Percentiles rank a stretch among this genome's conserved stretches.
Evolutionary conservation across 176 grass and related monocot species (phyloP).

Genomic region (Triticum dicoccoides): DNA sequence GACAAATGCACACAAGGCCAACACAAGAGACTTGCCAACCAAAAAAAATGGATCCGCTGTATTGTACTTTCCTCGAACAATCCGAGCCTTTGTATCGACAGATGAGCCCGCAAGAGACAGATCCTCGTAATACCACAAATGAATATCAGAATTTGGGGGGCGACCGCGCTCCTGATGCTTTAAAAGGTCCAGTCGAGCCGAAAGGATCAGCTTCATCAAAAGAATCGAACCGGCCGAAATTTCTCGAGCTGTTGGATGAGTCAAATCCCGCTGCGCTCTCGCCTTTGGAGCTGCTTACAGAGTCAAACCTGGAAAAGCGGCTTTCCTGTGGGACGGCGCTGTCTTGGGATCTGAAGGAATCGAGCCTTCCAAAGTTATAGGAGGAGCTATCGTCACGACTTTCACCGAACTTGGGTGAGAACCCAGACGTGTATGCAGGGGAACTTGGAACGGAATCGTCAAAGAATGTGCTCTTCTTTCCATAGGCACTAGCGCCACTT

Average conservation of each 20-base stretch:
- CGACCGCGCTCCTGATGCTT: conserved; percentile 67
- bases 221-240: conserved; percentile 86
- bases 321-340: conserved; percentile 63
- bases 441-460: conserved; percentile 97
- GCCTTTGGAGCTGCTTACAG: conserved; percentile 52
- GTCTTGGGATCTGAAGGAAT: conserved; percentile 88
- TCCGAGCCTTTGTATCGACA: conserved; percentile 18
- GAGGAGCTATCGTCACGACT: conserved; percentile 49
- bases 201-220: conserved; percentile 95
- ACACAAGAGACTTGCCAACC: neutral
- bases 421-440: conserved; percentile 74
- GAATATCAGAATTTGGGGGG: conserved; percentile 54
- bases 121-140: neutral
- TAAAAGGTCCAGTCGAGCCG: conserved; percentile 87
- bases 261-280: conserved; percentile 59
- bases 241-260: conserved; percentile 51
- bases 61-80: conserved; percentile 19
- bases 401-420: conserved; percentile 69
- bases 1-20: conserved; percentile 31
- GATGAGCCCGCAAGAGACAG: neutral
- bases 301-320: conserved; percentile 76
- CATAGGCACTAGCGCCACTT: conserved; percentile 51
- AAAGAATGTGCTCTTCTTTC: conserved; percentile 78
- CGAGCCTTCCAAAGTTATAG: conserved; percentile 68
- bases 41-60: conserved; percentile 12